Evolutionary conservation across 345 rosid genomes (phyloP).

Genomic region (Erodium maritimum): DNA sequence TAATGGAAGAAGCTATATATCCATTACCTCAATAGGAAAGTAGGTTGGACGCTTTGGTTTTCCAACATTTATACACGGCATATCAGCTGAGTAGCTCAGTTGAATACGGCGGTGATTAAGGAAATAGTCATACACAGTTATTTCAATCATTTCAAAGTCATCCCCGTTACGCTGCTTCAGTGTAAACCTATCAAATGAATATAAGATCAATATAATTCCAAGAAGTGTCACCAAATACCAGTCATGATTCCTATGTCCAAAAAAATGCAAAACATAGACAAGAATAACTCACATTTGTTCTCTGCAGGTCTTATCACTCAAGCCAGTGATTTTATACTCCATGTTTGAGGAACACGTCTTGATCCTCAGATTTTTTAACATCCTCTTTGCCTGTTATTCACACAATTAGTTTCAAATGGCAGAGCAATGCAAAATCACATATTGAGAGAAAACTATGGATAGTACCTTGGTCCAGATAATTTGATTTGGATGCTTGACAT

Average conservation of each 20-base stretch:
- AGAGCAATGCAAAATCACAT: background rate
- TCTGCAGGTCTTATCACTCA: conserved; percentile 13
- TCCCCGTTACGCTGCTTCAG: conserved; percentile 27
- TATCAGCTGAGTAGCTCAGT: conserved; percentile 48
- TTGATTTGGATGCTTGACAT: conserved; percentile 6
- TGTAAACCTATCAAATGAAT: conserved; percentile 34
- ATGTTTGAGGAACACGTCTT: conserved; percentile 9
- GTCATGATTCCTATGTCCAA: background rate
- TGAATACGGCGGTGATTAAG: conserved; percentile 36
- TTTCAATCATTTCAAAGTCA: conserved; percentile 32
- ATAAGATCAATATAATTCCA: background rate
- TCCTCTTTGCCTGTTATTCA: conserved; percentile 15
- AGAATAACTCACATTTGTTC: background rate
- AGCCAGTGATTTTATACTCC: conserved; percentile 16
- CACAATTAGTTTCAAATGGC: background rate
- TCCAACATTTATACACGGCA: conserved; percentile 89
- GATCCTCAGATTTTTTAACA: conserved; percentile 21
- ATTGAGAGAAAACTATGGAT: background rate
- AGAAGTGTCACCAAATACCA: background rate
- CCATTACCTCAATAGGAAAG: conserved; percentile 75
- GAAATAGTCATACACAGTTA: conserved; percentile 66
- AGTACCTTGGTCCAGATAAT: conserved; percentile 19
- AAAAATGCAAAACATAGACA: background rate
- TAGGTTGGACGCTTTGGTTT: conserved; percentile 78
- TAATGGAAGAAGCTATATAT: background rate